These are phyloP conservation scores for Mycena citricolor DNA, from an alignment of 1,284 basidiomycete genomes.

Conservation along the genomic window DNA sequence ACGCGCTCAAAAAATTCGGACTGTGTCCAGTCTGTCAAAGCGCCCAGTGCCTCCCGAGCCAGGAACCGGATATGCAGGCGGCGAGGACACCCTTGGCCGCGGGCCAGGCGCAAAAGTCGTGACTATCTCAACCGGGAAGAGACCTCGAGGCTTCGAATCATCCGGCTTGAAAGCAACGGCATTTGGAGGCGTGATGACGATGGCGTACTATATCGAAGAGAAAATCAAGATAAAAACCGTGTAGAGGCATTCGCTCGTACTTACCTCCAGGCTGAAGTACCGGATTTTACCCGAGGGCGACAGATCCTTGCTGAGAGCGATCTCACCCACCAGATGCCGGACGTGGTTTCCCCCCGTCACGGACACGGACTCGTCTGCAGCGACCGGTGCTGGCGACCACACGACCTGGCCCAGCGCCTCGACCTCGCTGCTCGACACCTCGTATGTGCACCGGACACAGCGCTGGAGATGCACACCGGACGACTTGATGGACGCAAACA, in stretches of 20 bases:
- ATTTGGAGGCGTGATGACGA: slow-evolving; percentile 10
- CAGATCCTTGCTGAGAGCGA: slow-evolving; percentile 14
- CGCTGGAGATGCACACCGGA: slow-evolving; percentile 13
- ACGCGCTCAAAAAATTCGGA: too few species aligned
- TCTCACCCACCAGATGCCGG: slow-evolving; percentile 17
- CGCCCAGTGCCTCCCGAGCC: too few species aligned
- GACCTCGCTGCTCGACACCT: not conserved
- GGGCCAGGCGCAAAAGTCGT: slow-evolving; percentile 13
- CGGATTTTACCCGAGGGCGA: slow-evolving; percentile 12
- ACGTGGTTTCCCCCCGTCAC: not conserved
- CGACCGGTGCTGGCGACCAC: slow-evolving; percentile 18
- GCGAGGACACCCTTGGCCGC: not conserved
- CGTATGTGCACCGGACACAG: slow-evolving; percentile 8
- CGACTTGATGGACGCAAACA: slow-evolving; percentile 13
- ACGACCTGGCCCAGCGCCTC: slow-evolving; percentile 12
- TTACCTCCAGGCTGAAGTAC: slow-evolving; percentile 11
- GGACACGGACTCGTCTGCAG: too few species aligned
- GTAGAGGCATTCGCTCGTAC: not conserved
- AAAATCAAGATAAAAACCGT: not conserved
- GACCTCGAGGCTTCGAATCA: slow-evolving; percentile 3
- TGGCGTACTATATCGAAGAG: slow-evolving; percentile 10
- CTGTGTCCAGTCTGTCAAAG: too few species aligned
- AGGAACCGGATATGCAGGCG: too few species aligned
- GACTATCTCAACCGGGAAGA: slow-evolving; percentile 14
- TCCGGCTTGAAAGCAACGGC: slow-evolving; percentile 11